phyloP scores from a whole-genome alignment of 768 basidiomycete genomes.

The Serendipita vermifera region DNA sequence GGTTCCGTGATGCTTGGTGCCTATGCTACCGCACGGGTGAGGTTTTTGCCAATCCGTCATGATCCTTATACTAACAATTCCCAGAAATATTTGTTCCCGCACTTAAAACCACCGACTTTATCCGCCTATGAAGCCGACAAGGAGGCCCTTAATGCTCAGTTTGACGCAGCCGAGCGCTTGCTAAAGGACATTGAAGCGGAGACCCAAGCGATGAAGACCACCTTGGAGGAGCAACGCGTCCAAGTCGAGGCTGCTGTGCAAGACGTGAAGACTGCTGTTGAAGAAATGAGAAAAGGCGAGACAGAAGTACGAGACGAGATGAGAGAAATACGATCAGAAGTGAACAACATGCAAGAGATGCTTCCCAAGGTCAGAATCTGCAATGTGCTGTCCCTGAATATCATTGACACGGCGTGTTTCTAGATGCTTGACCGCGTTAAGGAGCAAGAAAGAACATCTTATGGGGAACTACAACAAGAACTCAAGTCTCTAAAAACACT shows the following conservation, averaged over 20 bases:
- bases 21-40: conserved; percentile 62
- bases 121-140: conserved; percentile 85
- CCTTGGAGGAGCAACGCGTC: conserved; percentile 64
- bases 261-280: conserved; percentile 59
- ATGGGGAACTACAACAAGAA: conserved; percentile 83
- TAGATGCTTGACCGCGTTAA: conserved; percentile 95
- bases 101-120: conserved; percentile 74
- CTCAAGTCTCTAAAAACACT: conserved; percentile 89
- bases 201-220: conserved; percentile 54
- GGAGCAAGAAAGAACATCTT: conserved; percentile 66
- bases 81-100: conserved; percentile 83
- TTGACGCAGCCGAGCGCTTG: conserved; percentile 74
- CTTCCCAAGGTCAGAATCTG: conserved; percentile 65
- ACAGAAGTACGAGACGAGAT: conserved; percentile 72
- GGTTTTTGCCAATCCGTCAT: conserved; percentile 16
- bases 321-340: conserved; percentile 81
- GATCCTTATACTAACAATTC: not conserved
- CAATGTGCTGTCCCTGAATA: conserved; percentile 6
- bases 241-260: conserved; percentile 57
- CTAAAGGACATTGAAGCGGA: conserved; percentile 70
- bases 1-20: conserved; percentile 75
- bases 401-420: conserved; percentile 10
- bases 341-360: conserved; percentile 82
- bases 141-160: conserved; percentile 73
- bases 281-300: conserved; percentile 68